phyloP scores from a whole-genome alignment of 2,329 filamentous ascomycete genomes.

The Fusarium temperatum region DNA sequence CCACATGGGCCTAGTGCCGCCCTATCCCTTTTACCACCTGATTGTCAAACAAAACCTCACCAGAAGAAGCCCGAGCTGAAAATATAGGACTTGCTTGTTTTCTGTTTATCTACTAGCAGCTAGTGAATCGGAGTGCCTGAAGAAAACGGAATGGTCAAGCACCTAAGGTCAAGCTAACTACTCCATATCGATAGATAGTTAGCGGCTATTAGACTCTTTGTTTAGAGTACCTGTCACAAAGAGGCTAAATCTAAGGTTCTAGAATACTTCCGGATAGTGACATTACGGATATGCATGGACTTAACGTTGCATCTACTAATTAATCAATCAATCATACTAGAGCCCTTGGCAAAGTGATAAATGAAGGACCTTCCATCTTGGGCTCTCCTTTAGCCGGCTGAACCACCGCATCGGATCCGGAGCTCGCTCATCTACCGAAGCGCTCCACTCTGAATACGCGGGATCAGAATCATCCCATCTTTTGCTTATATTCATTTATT shows the following conservation, averaged over 20 bases:
- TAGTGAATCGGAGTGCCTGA: neutral
- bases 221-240: neutral
- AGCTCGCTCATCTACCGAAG: neutral
- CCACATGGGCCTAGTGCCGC: neutral
- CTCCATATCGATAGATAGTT: neutral
- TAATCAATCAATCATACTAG: neutral
- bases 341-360: neutral
- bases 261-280: neutral
- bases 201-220: neutral
- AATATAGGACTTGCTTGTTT: neutral
- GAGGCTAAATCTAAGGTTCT: neutral
- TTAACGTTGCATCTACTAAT: neutral
- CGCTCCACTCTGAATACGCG: neutral
- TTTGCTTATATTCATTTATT: neutral
- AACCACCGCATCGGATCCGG: slow-evolving; percentile 15
- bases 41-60: slow-evolving; percentile 3
- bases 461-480: slow-evolving; percentile 3
- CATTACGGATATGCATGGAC: neutral
- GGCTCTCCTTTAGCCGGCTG: neutral
- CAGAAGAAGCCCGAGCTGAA: neutral
- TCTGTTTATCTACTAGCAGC: neutral
- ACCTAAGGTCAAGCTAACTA: neutral
- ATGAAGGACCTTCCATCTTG: neutral
- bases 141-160: neutral
- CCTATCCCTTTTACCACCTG: slow-evolving; percentile 8